Base-by-base conservation (phyloP, 2,329 filamentous ascomycete species). In the Mariannaea sp. region DNA sequence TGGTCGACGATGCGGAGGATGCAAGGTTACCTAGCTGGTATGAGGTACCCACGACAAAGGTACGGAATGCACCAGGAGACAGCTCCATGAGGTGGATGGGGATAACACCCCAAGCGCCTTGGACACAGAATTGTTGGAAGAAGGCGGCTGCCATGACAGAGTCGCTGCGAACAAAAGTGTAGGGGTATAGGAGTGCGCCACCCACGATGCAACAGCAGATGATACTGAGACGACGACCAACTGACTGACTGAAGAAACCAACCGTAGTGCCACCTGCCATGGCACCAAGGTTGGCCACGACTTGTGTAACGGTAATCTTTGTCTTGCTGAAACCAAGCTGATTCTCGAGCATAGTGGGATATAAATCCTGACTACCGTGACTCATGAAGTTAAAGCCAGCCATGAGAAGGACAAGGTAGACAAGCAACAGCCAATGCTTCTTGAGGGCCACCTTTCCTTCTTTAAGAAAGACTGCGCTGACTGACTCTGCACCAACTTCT, bases 301-400 rank as follows among this genome's bases (percentile, higher is more conserved):
- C 85, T 64, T 89, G 86, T 0, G 85, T 89, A 3, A 90, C 78
- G 0, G 87, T 90, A 14, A 89, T 79, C 50, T 79, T 73, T 67
- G 84, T 75, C 39, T 77, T 62, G 38, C 68, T 69, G 64, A 83
- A 83, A 13, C 67, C 69, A 57, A 80, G 82, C 68, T 85, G 80
- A 61, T 80, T 82, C 58, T 75, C 69, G 19, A 86, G 68, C 79
- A 86, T 79, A 16, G 81, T 84, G 2, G 82, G 82, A 60, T 85
- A 85, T 22, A 86, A 68, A 61, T 84, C 82, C 69, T 89, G 71
- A 17, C 84, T 88, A 48, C 89, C 89, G 68, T 92, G 89, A 14
- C 86, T 89, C 88, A 94, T 92, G 68, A 94, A 95, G 74, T 95
- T 96, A 77, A 96, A 94, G 4, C 90, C 90, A 2, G 90, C 87